These are phyloP conservation scores for Trametes sp. DNA, from an alignment of 1,284 basidiomycete genomes.

Conservation along the genomic window DNA sequence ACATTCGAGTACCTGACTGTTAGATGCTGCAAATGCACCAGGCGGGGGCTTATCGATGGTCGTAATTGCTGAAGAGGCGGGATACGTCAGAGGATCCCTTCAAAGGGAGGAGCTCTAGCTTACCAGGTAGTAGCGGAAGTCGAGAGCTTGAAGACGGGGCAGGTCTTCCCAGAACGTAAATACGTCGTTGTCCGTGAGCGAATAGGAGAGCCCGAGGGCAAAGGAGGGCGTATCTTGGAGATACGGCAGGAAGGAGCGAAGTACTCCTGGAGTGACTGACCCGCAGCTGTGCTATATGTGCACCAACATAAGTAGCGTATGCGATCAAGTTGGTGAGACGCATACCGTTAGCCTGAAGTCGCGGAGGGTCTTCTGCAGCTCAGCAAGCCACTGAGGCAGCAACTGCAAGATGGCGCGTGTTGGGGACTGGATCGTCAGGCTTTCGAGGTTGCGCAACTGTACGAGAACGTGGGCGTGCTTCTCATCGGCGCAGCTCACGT, in stretches of 20 bases:
- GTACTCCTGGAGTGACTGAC: conserved; percentile 63
- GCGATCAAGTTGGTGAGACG: background rate
- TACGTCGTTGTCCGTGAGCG: conserved; percentile 57
- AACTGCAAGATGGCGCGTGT: conserved; percentile 52
- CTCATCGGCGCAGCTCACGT: conserved; percentile 50
- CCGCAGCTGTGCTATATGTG: conserved; percentile 57
- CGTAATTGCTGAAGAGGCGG: conserved; percentile 56
- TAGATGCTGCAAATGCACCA: conserved; percentile 49
- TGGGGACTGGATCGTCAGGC: conserved; percentile 51
- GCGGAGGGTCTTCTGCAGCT: conserved; percentile 44
- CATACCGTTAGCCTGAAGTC: conserved; percentile 52
- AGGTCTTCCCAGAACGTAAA: conserved; percentile 53
- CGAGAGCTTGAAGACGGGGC: conserved; percentile 44
- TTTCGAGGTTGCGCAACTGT: conserved; percentile 43
- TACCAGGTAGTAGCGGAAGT: conserved; percentile 59
- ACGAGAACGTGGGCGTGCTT: conserved; percentile 43
- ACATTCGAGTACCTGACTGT: conserved; percentile 44
- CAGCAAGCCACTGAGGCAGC: conserved; percentile 54
- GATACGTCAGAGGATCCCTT: background rate
- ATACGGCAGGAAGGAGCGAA: conserved; percentile 50
- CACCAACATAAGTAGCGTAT: background rate
- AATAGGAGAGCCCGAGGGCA: conserved; percentile 60
- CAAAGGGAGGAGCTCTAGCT: conserved; percentile 22
- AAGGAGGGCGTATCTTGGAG: conserved; percentile 43
- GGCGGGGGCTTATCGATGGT: conserved; percentile 38